phyloP scores from a whole-genome alignment of 2,329 filamentous ascomycete species.

The Didymella keratinophila region DNA sequence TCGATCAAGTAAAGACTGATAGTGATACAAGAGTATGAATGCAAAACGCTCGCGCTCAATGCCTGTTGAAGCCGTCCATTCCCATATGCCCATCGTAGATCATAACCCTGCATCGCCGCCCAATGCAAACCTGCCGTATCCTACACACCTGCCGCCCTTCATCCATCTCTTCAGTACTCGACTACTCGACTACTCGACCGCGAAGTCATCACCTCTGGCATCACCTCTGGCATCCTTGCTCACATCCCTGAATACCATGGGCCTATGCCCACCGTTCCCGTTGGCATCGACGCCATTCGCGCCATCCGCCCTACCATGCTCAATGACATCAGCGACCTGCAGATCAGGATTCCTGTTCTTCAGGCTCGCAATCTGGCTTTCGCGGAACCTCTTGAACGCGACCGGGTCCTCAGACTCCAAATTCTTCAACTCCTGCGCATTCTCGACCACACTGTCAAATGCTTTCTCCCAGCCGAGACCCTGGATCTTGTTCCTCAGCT shows the following conservation, averaged over 20 bases:
- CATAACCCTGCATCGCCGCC: slow-evolving; percentile 10
- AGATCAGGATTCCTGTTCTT: slow-evolving; percentile 45
- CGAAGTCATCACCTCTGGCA: slow-evolving; percentile 8
- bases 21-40: not conserved
- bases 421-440: slow-evolving; percentile 70
- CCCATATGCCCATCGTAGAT: slow-evolving; percentile 6
- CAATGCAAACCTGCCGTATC: slow-evolving; percentile 15
- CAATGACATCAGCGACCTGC: slow-evolving; percentile 13
- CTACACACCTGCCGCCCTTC: not conserved
- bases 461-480: slow-evolving; percentile 63
- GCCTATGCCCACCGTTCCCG: not conserved
- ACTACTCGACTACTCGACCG: slow-evolving; percentile 12
- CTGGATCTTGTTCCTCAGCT: slow-evolving; percentile 62
- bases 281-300: not conserved
- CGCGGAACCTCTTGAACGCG: slow-evolving; percentile 43
- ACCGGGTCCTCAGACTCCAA: slow-evolving; percentile 58
- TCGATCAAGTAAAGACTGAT: slow-evolving; percentile 6
- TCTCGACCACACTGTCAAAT: slow-evolving; percentile 69
- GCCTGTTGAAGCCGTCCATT: slow-evolving; percentile 9
- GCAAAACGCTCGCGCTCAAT: slow-evolving; percentile 1
- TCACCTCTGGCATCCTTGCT: slow-evolving; percentile 8
- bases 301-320: not conserved
- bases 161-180: not conserved
- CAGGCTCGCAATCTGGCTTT: slow-evolving; percentile 50
- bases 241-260: slow-evolving; percentile 16